A percentile compares a stretch with the other conserved stretches of the same genome.
These are phyloP conservation scores for Quercus phellos DNA, from an alignment of 331 rosid genomes.

Conservation along the genomic window DNA sequence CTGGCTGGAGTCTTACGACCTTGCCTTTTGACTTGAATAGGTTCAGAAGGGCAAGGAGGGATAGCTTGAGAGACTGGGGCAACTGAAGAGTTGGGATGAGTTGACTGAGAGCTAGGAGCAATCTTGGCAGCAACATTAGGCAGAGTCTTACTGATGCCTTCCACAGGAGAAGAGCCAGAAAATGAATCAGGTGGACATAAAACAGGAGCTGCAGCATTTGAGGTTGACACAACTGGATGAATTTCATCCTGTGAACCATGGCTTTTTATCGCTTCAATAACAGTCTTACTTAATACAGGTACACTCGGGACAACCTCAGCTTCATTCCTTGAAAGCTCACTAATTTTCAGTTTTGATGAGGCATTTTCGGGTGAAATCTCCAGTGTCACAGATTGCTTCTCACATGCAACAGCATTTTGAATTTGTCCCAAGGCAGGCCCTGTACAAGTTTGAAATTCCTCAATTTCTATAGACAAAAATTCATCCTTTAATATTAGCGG, in stretches of 20 bases:
- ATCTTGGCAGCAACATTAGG: constrained; percentile 33
- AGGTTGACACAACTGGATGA: constrained; percentile 32
- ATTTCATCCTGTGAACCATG: constrained; percentile 29
- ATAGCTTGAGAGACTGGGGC: constrained; percentile 38
- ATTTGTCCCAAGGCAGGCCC: constrained; percentile 42
- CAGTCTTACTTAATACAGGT: constrained; percentile 18
- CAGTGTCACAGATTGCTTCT: constrained; percentile 26
- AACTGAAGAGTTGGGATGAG: constrained; percentile 27
- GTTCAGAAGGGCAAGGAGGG: constrained; percentile 41
- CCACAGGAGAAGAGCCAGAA: constrained; percentile 27
- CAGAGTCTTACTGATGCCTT: constrained; percentile 19
- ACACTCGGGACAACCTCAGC: constrained; percentile 22
- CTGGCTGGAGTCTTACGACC: constrained; percentile 76
- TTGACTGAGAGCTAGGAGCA: constrained; percentile 37
- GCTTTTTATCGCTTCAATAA: constrained; percentile 32
- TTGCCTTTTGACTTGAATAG: constrained; percentile 54
- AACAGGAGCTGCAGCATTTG: constrained; percentile 26
- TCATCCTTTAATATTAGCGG: neutral
- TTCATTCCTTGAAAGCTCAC: constrained; percentile 28
- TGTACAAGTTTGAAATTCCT: constrained; percentile 35
- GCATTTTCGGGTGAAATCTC: constrained; percentile 28
- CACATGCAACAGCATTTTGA: constrained; percentile 32
- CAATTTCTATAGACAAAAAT: neutral
- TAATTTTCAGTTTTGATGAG: constrained; percentile 25
- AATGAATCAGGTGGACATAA: constrained; percentile 36